Conservation (phyloP, 1,284 basidiomycete genomes). For the Puccinia hordei region DNA sequence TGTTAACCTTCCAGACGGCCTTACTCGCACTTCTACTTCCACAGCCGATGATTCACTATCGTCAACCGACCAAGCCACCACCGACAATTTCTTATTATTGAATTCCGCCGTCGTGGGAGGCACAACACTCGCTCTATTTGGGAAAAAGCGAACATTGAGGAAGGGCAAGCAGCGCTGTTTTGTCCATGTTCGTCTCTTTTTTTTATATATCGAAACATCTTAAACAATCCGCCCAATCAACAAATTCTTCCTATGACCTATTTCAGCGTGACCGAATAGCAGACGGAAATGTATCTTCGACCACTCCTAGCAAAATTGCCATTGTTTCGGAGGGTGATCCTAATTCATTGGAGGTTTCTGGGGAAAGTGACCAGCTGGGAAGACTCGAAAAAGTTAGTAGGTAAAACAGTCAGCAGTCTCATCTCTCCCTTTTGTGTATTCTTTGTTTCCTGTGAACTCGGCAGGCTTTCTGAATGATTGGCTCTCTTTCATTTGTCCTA, state of each 20-base stretch:
- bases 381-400: slow-evolving; percentile 78
- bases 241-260: slow-evolving; percentile 33
- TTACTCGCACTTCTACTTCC: slow-evolving; percentile 75
- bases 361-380: slow-evolving; percentile 81
- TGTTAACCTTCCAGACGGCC: slow-evolving; percentile 66
- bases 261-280: slow-evolving; percentile 47
- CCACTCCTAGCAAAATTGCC: slow-evolving; percentile 40
- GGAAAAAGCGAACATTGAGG: slow-evolving; percentile 73
- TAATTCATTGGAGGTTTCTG: slow-evolving; percentile 66
- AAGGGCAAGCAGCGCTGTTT: slow-evolving; percentile 86
- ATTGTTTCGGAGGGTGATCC: slow-evolving; percentile 61
- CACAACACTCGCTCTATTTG: slow-evolving; percentile 36
- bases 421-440: neutral
- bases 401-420: slow-evolving; percentile 19
- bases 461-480: neutral
- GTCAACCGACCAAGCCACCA: neutral
- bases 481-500: slow-evolving; percentile 58
- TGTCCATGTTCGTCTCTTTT: slow-evolving; percentile 59
- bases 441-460: neutral
- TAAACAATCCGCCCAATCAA: neutral
- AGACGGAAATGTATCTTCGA: slow-evolving; percentile 52
- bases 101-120: slow-evolving; percentile 48
- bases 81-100: slow-evolving; percentile 42
- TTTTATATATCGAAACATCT: neutral
- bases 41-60: slow-evolving; percentile 83